These are phyloP conservation scores for Postia placenta DNA, from an alignment of 768 basidiomycete genomes.

Conservation along the genomic window DNA sequence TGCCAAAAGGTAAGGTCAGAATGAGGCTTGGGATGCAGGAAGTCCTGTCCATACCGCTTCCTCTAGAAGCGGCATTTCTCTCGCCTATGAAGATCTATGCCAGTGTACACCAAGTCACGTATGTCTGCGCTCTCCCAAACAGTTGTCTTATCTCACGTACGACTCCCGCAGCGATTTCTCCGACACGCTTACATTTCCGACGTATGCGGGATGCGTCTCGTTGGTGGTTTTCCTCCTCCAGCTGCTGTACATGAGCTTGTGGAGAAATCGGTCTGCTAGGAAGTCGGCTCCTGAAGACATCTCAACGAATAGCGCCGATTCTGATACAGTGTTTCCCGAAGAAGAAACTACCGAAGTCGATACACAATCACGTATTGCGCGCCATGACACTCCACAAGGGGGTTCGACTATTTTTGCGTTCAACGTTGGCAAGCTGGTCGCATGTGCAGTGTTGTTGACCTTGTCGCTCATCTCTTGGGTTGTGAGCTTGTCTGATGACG, in stretches of 20 bases:
- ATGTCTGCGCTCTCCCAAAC: no score
- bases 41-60: no score
- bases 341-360: background rate
- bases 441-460: conserved; percentile 40
- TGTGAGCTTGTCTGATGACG: conserved; percentile 26
- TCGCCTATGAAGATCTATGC: no score
- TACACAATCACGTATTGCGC: no score
- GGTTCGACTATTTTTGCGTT: conserved; percentile 41
- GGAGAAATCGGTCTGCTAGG: background rate
- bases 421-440: conserved; percentile 39
- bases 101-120: no score
- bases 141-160: no score
- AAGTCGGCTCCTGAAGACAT: background rate
- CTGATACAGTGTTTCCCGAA: background rate
- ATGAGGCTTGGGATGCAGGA: no score
- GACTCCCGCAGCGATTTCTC: no score
- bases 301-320: background rate
- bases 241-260: background rate
- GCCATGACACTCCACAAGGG: conserved; percentile 18
- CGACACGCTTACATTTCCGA: background rate
- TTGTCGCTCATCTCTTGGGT: conserved; percentile 40
- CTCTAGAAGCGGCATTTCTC: no score
- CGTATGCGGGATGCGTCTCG: background rate
- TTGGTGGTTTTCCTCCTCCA: background rate
- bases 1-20: no score